These are phyloP conservation scores for Rubroboletus pulcherrimus DNA, from an alignment of 768 basidiomycete genomes.

Conservation along the genomic window DNA sequence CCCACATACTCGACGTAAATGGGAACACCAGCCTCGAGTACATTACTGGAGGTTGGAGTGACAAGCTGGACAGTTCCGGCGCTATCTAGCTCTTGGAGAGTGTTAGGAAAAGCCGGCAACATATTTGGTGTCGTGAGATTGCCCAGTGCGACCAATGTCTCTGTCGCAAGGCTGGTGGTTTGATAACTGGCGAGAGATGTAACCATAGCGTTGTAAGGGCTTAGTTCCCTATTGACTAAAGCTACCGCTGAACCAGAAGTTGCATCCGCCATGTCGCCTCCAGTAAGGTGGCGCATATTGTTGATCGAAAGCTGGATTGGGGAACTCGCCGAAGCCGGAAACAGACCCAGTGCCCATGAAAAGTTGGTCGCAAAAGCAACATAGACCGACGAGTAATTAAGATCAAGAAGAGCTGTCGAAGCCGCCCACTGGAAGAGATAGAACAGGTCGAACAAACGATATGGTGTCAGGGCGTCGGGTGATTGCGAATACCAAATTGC, in stretches of 20 bases:
- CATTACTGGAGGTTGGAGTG: constrained; percentile 56
- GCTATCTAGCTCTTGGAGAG: constrained; percentile 23
- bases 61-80: constrained; percentile 55
- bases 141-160: constrained; percentile 11
- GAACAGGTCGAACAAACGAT: constrained; percentile 78
- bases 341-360: constrained; percentile 81
- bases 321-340: constrained; percentile 49
- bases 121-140: constrained; percentile 7
- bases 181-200: not conserved
- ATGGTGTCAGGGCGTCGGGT: constrained; percentile 59
- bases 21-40: constrained; percentile 77
- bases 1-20: constrained; percentile 74
- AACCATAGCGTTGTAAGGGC: constrained; percentile 61
- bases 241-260: constrained; percentile 59
- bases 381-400: constrained; percentile 87
- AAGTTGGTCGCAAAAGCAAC: constrained; percentile 82
- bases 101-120: constrained; percentile 13
- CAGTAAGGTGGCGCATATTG: constrained; percentile 77
- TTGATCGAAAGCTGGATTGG: constrained; percentile 76
- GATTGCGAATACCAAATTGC: constrained; percentile 53
- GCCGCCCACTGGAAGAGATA: constrained; percentile 85
- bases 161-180: not conserved
- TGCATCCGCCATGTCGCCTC: constrained; percentile 65
- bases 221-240: constrained; percentile 75
- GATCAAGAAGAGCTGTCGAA: constrained; percentile 68